Conservation (phyloP, 2,329 filamentous ascomycete genomes). For the Coccinonectria pachysandricola region DNA sequence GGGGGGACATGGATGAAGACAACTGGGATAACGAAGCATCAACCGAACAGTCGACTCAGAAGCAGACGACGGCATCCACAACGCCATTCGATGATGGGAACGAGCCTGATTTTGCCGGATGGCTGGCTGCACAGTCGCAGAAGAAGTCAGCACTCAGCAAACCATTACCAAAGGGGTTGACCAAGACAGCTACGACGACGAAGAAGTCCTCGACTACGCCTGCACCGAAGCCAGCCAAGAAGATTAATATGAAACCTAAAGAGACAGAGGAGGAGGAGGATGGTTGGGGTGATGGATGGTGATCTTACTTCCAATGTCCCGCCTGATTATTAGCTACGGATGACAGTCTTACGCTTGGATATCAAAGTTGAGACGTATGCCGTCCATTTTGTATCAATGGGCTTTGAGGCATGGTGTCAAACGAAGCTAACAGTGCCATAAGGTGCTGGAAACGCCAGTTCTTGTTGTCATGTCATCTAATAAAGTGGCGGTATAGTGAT, state of each 20-base stretch:
- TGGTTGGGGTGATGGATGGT: slow-evolving; percentile 60
- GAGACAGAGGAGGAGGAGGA: slow-evolving; percentile 46
- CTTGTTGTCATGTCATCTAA: too few species aligned
- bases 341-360: too few species aligned
- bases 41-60: slow-evolving; percentile 13
- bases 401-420: too few species aligned
- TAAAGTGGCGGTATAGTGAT: too few species aligned
- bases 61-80: slow-evolving; percentile 24
- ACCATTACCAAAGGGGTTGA: slow-evolving; percentile 71
- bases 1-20: slow-evolving; percentile 59
- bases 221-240: slow-evolving; percentile 45
- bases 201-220: slow-evolving; percentile 36
- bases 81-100: slow-evolving; percentile 62
- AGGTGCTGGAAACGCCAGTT: too few species aligned
- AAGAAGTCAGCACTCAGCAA: slow-evolving; percentile 55
- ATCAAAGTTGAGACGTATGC: too few species aligned
- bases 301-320: too few species aligned
- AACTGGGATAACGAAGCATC: slow-evolving; percentile 25
- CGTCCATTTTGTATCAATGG: too few species aligned
- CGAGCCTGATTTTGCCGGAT: slow-evolving; percentile 92
- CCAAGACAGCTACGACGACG: slow-evolving; percentile 41
- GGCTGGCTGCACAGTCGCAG: slow-evolving; percentile 77
- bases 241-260: slow-evolving; percentile 60
- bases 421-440: too few species aligned
- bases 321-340: too few species aligned